Base-by-base conservation (phyloP, 2,329 filamentous ascomycete genomes). In the Hypoxylon sp. region DNA sequence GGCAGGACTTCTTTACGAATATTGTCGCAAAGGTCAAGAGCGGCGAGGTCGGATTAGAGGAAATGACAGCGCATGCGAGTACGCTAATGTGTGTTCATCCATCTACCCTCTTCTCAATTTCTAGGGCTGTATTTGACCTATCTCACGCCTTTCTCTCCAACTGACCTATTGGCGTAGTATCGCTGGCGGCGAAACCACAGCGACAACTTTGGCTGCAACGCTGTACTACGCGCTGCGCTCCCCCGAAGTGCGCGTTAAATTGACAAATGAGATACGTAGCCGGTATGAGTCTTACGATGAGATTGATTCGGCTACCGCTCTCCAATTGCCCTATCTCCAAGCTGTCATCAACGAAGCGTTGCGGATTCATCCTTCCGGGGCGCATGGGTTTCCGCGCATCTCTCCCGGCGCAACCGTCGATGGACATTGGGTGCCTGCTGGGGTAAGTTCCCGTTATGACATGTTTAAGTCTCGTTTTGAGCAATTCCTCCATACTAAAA, bases 341-440 rank as follows among this genome's bases (percentile, higher is more conserved):
- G 71, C 65, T 13, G 60, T 67, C 3, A 63, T 71, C 10, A 61
- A 66, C 39, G 71, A 73, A 24, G 70, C 52, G 0, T n/a, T 73
- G 2, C 64, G 71, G 2, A 62, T 69, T 4, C 47, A 70, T 22
- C 63, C 68, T 11, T 42, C 68, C 2, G 66, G 64, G 5, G 19
- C 76, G 0, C 70, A 74, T 26, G 75, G 75, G 0, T 72, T 54
- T 24, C 72, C 68, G 4, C 46, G 70, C 6, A 35, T 75, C 8
- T 76, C 74, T 6, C 74, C 74, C 3, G 72, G 71, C 0, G 17
- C 24, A 2, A 29, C 9, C 0, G 50, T 71, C 8, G 67, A 67
- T 31, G 69, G 67, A 0, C 17, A 67, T 37, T 71, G 48, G 44
- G 59, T 73, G 2, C 71, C 71, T 3, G 57, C 44, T 14, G 65